phyloP scores from a whole-genome alignment of 2,329 filamentous ascomycete species.

The Aspergillus udagawae region DNA sequence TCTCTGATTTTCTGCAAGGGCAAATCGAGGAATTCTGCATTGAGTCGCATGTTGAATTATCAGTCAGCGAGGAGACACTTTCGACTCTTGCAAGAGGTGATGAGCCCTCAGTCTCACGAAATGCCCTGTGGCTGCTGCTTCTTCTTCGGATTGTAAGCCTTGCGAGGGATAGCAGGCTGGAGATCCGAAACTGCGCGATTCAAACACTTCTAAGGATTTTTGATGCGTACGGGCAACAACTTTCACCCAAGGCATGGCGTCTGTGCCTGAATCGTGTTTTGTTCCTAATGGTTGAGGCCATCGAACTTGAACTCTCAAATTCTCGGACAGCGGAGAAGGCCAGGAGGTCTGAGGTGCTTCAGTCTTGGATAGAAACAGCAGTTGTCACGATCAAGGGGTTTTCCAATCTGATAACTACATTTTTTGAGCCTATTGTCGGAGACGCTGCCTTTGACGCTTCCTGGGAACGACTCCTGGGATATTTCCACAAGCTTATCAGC shows the following conservation, averaged over 20 bases:
- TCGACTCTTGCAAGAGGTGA: constrained; percentile 56
- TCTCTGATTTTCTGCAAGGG: constrained; percentile 76
- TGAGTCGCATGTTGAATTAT: constrained; percentile 38
- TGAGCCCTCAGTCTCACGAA: constrained; percentile 54
- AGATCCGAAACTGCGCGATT: constrained; percentile 61
- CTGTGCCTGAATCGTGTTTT: constrained; percentile 77
- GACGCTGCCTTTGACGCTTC: constrained; percentile 65
- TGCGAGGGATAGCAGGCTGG: constrained; percentile 36
- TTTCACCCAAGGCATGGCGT: constrained; percentile 75
- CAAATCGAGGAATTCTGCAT: constrained; percentile 42
- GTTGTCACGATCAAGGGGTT: constrained; percentile 70
- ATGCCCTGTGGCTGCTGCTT: constrained; percentile 34
- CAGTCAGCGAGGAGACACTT: constrained; percentile 54
- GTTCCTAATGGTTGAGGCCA: constrained; percentile 69
- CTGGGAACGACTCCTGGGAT: constrained; percentile 70
- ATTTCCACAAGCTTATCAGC: constrained; percentile 62
- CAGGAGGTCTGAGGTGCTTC: constrained; percentile 27
- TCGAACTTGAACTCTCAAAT: constrained; percentile 51
- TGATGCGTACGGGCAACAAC: constrained; percentile 79
- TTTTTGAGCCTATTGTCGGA: constrained; percentile 67
- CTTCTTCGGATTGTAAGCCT: constrained; percentile 37
- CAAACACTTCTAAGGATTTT: constrained; percentile 90
- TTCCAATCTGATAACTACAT: constrained; percentile 68
- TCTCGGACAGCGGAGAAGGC: constrained; percentile 9
- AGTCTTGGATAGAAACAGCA: constrained; percentile 70